Evolutionary conservation across 2,329 filamentous ascomycete genomes (phyloP).

Genomic region (Beauveria asiatica): DNA sequence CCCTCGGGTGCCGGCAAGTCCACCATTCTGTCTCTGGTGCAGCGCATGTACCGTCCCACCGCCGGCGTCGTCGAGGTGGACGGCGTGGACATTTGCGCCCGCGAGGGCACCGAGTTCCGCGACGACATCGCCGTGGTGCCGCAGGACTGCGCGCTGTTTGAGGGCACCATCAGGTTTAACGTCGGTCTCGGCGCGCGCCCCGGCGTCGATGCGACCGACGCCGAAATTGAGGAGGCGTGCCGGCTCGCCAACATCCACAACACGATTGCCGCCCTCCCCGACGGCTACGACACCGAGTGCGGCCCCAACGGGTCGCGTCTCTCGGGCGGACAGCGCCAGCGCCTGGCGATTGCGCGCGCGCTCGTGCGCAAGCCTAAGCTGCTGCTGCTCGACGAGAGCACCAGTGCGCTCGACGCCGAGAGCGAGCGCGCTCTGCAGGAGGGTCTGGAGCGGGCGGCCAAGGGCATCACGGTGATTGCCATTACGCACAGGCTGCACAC

Average conservation of each 20-base stretch:
- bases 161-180: slow-evolving; percentile 49
- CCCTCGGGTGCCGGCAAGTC: slow-evolving; percentile 61
- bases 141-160: slow-evolving; percentile 50
- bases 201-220: slow-evolving; percentile 43
- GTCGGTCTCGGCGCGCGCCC: slow-evolving; percentile 46
- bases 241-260: slow-evolving; percentile 63
- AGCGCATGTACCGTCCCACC: slow-evolving; percentile 39
- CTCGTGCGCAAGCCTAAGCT: slow-evolving; percentile 63
- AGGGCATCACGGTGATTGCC: slow-evolving; percentile 47
- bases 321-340: slow-evolving; percentile 72
- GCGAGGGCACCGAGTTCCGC: slow-evolving; percentile 36
- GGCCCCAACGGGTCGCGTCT: slow-evolving; percentile 67
- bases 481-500: slow-evolving; percentile 51
- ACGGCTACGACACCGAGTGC: slow-evolving; percentile 58
- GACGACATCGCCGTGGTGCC: slow-evolving; percentile 47
- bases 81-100: slow-evolving; percentile 35
- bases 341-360: slow-evolving; percentile 69
- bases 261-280: slow-evolving; percentile 51
- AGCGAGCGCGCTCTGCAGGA: slow-evolving; percentile 59
- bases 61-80: slow-evolving; percentile 36
- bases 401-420: slow-evolving; percentile 65
- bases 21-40: slow-evolving; percentile 50
- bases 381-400: slow-evolving; percentile 74
- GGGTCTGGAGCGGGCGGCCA: slow-evolving; percentile 50
- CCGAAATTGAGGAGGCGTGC: slow-evolving; percentile 59